Base-by-base conservation (phyloP, 2,329 filamentous ascomycete species). In the Colletotrichum orchidophilum region DNA sequence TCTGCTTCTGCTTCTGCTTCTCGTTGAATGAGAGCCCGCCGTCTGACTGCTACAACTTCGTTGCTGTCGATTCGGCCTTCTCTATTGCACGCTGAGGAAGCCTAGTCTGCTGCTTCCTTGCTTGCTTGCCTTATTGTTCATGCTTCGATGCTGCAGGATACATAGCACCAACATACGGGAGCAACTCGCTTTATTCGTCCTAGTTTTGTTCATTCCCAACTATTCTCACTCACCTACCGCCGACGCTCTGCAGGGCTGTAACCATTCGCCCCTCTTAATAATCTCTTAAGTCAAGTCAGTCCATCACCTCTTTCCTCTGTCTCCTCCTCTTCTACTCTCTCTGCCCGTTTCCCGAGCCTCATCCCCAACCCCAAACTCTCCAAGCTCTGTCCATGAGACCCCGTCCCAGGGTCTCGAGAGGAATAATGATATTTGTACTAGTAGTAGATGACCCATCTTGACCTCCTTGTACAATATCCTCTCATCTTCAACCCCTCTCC, bases 381-480 rank as follows among this genome's bases (percentile, higher is more conserved):
- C 73, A 73, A 73, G 70, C 15, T 50, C 70, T 66, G 71, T 72
- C 73, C 71, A 80, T 80, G 80, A 75, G 79, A 80, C 80, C 80
- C 80, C 76, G 76, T 73, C 24, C 26, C 27, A 72, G 80, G 80
- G 79, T 80, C 79, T 73, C 74, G 75, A 75, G 75, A 76, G 76
- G 76, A 79, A 74, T 68, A 76, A 73, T 75, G 73, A 42, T 62
- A 58, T 72, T 66, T 70, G 71, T 71, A 66, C 49, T 63, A 66
- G 59, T 72, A 72, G 57, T 63, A 61, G 62, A 73, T 61, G 66
- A 72, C 31, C 68, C 73, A 64, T 71, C 71, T 67, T 74, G 71
- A 74, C 39, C 58, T 74, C 74, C 67, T 77, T 80, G 80, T 81
- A 80, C 75, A 76, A 75, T 79, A 81, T 72, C 64, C 66, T 35